Conservation (phyloP, 2,329 filamentous ascomycete species). For the Sclerotinia glacialis region DNA sequence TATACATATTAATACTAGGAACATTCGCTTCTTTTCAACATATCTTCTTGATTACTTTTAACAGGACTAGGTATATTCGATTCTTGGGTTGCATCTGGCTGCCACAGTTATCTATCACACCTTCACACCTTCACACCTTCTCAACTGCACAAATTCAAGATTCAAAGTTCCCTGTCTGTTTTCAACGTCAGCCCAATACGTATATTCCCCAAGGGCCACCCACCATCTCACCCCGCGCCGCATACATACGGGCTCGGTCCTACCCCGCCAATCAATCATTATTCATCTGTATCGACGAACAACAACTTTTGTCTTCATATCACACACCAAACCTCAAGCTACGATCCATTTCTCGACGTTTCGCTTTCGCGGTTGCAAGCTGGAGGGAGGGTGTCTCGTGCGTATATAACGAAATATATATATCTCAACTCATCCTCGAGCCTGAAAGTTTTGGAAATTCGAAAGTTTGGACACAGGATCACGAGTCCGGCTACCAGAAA, state of each 20-base stretch:
- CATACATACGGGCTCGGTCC: not conserved
- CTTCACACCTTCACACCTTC: not conserved
- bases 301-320: not conserved
- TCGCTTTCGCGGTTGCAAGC: not conserved
- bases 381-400: too few relatives aligned
- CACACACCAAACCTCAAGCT: not conserved
- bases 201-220: not conserved
- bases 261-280: conserved; percentile 11
- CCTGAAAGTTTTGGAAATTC: not conserved
- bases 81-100: not conserved
- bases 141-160: not conserved
- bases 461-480: not conserved
- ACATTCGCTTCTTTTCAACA: not conserved
- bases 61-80: too few relatives aligned
- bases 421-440: not conserved
- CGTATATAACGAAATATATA: too few relatives aligned
- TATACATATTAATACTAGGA: not conserved
- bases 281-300: not conserved
- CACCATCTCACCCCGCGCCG: not conserved
- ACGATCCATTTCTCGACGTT: not conserved
- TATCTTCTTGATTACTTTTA: not conserved
- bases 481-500: not conserved
- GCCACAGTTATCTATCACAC: not conserved
- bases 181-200: not conserved
- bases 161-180: not conserved